Base-by-base conservation (phyloP, 1,284 basidiomycete genomes). In the Ustilago xerochloae region DNA sequence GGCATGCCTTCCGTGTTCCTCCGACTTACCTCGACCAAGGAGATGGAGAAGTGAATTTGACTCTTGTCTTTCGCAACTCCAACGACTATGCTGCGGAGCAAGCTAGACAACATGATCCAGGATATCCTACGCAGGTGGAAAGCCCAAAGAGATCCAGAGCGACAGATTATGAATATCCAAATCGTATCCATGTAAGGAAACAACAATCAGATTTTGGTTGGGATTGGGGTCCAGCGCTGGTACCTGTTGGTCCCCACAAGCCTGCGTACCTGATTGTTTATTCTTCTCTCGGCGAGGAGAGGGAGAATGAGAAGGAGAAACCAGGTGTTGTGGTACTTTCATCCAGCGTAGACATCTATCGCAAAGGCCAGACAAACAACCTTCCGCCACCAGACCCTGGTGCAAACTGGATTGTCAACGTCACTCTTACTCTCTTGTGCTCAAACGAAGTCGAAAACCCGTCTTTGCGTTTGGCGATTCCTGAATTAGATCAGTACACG, bases 1-100 rank as follows among this genome's bases (percentile, higher is more conserved):
- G 88, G 82, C 88, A 89, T 68, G 85, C 86, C 6, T 89, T 87
- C 67, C 88, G 89, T 62, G 56, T 70, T 16, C 64, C 35, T 29
- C 16, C 47, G 55, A 3, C 6, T 58, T 18, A 13, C 20, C 10
- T 45, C 43, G 35, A 15, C 45, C 6, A 18, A 20, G 36, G 15
- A 15, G 6, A 9, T 3, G 16, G 18, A 16, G 24, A 51, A 8
- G 59, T 28, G 29, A 78, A 78, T 33, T 30, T 79, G 28, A 77
- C 70, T 8, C 49, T 79, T 20, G 51, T 59, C 29, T 79, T 79
- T 43, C 24, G 50, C 39, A 67, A 61, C 12, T 12, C 36, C 10
- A 52, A 59, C 32, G 28, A 39, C 0, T 79, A 69, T 41, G 63
- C 63, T 15, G 51, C 52, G 13, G 26, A 57, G 26, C 64, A 77